Conservation (phyloP, 164 flowering plant genomes). For the Taxillus chinensis region DNA sequence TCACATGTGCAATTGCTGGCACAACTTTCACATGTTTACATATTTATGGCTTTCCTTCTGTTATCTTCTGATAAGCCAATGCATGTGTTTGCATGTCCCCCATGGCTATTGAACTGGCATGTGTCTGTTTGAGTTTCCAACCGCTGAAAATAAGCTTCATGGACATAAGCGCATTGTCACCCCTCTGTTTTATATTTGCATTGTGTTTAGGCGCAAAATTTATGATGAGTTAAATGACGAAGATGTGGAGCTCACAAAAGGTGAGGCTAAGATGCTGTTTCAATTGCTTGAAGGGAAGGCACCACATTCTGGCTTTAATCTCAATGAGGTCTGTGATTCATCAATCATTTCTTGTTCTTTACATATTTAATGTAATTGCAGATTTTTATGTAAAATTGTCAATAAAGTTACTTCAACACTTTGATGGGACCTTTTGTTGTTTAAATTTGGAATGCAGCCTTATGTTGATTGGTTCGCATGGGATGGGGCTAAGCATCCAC, state of each 20-base stretch:
- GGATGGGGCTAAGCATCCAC: constrained; percentile 71
- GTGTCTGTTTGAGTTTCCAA: no score
- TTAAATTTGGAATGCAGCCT: constrained; percentile 35
- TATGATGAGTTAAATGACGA: constrained; percentile 87
- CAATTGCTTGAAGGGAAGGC: constrained; percentile 65
- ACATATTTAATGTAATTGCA: background rate
- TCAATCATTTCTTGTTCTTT: background rate
- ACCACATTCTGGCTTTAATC: constrained; percentile 90
- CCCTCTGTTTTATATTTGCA: no score
- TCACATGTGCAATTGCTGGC: no score
- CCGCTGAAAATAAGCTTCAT: no score
- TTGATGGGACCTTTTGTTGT: background rate
- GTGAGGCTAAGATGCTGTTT: constrained; percentile 43
- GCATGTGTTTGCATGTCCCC: no score
- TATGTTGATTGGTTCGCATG: constrained; percentile 82
- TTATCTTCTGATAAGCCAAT: no score
- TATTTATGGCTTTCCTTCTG: no score
- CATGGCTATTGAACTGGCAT: no score
- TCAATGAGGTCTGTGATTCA: constrained; percentile 45
- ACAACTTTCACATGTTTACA: no score
- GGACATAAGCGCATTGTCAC: no score
- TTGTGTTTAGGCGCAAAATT: constrained; percentile 54
- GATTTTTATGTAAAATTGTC: background rate
- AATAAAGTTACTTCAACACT: background rate
- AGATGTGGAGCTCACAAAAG: constrained; percentile 66